Conservation (phyloP, 2,329 filamentous ascomycete species). For the Dactylellina leptospora region DNA sequence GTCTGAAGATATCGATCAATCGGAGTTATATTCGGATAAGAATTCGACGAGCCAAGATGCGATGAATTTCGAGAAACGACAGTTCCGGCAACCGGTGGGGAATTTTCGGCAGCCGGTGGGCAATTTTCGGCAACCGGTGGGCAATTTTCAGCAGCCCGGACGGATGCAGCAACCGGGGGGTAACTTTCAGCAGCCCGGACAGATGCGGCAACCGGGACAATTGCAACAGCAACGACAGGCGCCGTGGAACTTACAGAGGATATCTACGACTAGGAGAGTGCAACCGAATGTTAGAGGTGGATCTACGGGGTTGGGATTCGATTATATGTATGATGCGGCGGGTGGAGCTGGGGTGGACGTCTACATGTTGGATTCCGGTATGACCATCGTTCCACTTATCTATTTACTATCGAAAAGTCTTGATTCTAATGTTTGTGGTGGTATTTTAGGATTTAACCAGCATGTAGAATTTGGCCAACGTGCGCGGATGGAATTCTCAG, state of each 20-base stretch:
- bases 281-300: background rate
- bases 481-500: slow-evolving; percentile 26
- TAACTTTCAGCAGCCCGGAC: background rate
- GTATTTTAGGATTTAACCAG: slow-evolving; percentile 24
- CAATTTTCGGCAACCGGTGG: background rate
- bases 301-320: slow-evolving; percentile 3
- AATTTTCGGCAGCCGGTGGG: background rate
- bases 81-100: no score
- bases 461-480: slow-evolving; percentile 37
- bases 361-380: slow-evolving; percentile 44
- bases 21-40: background rate
- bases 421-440: background rate
- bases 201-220: background rate
- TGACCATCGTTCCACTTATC: no score
- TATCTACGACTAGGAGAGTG: slow-evolving; percentile 3
- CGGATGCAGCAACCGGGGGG: background rate
- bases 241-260: slow-evolving; percentile 35
- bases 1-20: background rate
- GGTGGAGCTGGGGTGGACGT: slow-evolving; percentile 32
- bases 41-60: background rate
- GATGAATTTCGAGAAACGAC: background rate
- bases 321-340: slow-evolving; percentile 5
- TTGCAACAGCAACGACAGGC: slow-evolving; percentile 9
- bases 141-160: background rate
- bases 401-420: no score